Evolutionary conservation across 1,284 basidiomycete genomes (phyloP), one percentile per base, ranked within the genome.

Genomic region (Stereum hirsutum): DNA sequence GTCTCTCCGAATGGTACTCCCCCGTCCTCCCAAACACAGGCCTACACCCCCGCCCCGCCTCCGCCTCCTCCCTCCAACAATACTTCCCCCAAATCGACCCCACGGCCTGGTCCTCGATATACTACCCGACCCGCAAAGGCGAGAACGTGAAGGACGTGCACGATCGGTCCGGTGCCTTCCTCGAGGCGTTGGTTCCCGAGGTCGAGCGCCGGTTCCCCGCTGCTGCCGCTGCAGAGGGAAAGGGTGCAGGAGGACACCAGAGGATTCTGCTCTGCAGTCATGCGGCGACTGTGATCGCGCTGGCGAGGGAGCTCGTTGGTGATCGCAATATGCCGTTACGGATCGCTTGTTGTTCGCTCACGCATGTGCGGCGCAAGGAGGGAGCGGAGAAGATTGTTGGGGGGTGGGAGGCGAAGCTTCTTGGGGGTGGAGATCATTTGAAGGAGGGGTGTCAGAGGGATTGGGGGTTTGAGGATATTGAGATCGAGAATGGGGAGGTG

Each of bases 1-100:
- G 89, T 7, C 57, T 92, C 8, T 74, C 78, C 4, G 90, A 92
- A 60, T 92, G 89, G 89, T 92, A 85, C 59, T 85, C 83, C 2
- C 86, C 82, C 23, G 86, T 77, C 19, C 62, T 58, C 6, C 74
- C 75, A 0, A 72, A 74, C 7, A 81, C 82, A 6, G 79, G 84
- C 39, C 65, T 90, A 30, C 83, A 87, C 56, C 82, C 82, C n/a
- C 74, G 82, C 19, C 79, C 82, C 11, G 64, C 66, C 25, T 56
- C 69, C 25, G 74, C 85, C 30, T 39, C 64, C 8, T 62, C 65
- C 20, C 66, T 89, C 14, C 64, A 63, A 11, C 36, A 61, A 1
- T 72, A 74, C 62, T 77, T 84, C 56, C 63, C 74, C 15, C 64
- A 72, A 34, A 78, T 89, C 45, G 76, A 84, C 55, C 57, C 74